phyloP scores from a whole-genome alignment of 169 alveolate species.

The Babesia ovis region DNA sequence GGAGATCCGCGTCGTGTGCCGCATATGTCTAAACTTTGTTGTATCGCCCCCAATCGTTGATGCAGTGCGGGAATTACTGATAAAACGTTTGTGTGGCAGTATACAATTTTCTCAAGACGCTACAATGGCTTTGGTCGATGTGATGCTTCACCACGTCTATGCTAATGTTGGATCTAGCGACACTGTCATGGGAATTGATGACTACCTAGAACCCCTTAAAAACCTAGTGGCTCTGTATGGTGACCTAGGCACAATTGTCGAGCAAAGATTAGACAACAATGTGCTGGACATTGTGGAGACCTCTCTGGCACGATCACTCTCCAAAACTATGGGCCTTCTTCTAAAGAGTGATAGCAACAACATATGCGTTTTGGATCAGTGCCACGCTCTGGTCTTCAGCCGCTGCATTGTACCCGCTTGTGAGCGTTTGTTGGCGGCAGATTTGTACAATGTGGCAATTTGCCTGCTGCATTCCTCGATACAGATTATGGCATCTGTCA shows the following conservation, averaged over 20 bases:
- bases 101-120: background rate
- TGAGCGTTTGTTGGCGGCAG: background rate
- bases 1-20: slow-evolving; percentile 6
- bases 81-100: background rate
- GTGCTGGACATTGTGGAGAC: slow-evolving; percentile 5
- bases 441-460: slow-evolving; percentile 5
- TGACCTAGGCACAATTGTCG: background rate
- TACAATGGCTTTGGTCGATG: background rate
- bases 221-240: background rate
- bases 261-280: background rate
- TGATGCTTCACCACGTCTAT: slow-evolving; percentile 1
- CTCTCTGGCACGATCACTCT: background rate
- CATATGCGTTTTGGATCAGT: slow-evolving; percentile 7
- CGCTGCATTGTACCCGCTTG: slow-evolving; percentile 7
- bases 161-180: background rate
- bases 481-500: background rate
- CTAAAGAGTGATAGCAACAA: slow-evolving; percentile 22
- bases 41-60: background rate
- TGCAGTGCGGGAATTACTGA: background rate
- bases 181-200: slow-evolving; percentile 9
- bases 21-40: background rate
- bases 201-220: background rate
- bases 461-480: slow-evolving; percentile 2
- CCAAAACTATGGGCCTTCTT: slow-evolving; percentile 2
- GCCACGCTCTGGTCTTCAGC: background rate